Conservation (phyloP, 108 stramenopile species). For the Thalassiosira profunda region DNA sequence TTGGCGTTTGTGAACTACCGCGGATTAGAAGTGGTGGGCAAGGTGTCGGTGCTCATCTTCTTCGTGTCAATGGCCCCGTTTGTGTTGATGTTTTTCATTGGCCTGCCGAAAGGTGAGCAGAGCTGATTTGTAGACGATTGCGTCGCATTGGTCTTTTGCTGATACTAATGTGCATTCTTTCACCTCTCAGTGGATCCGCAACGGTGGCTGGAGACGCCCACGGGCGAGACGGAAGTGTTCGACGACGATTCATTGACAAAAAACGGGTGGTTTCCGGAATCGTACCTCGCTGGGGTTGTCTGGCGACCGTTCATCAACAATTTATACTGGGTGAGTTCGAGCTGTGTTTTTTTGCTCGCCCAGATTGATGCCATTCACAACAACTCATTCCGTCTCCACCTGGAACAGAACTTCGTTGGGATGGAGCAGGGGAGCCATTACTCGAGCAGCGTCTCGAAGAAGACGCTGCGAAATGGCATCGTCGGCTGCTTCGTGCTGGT, state of each 20-base stretch:
- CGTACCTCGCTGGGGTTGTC: slow-evolving; percentile 39
- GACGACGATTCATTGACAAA: slow-evolving; percentile 26
- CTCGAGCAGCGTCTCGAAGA: slow-evolving; percentile 62
- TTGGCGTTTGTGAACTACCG: slow-evolving; percentile 53
- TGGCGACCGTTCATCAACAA: slow-evolving; percentile 70
- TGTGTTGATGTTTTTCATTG: slow-evolving; percentile 56
- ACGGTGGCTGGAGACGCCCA: slow-evolving; percentile 60
- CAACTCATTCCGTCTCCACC: no score
- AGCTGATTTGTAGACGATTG: not conserved
- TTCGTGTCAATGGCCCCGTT: slow-evolving; percentile 68
- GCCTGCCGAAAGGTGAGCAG: slow-evolving; percentile 39
- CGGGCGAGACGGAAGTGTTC: slow-evolving; percentile 16
- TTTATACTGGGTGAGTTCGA: slow-evolving; percentile 78
- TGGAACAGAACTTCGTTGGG: no score
- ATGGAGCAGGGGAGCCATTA: slow-evolving; percentile 72
- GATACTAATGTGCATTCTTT: not conserved
- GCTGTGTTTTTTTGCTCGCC: no score
- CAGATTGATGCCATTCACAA: no score
- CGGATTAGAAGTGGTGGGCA: slow-evolving; percentile 67
- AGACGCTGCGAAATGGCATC: slow-evolving; percentile 36
- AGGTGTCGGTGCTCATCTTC: slow-evolving; percentile 42
- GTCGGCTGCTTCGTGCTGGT: slow-evolving; percentile 37
- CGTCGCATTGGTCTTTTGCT: not conserved
- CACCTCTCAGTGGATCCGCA: slow-evolving; percentile 38
- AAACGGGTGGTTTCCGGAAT: slow-evolving; percentile 36